A percentile compares a stretch with the other conserved stretches of the same genome.
Conservation (phyloP, 257 asterid genomes). For the Solanum dulcamara region DNA sequence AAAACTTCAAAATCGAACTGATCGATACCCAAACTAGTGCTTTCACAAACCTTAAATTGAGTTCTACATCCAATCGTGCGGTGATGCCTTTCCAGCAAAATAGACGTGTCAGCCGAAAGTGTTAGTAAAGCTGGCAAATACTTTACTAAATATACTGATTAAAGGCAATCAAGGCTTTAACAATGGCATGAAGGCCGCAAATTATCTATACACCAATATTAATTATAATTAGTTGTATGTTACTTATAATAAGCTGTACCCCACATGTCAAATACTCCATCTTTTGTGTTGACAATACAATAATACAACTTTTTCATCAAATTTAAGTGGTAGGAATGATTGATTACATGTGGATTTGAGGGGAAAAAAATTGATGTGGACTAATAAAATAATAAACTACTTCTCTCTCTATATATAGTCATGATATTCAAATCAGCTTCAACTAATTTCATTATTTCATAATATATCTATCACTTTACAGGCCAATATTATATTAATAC, state of each 20-base stretch:
- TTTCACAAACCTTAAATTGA: no score
- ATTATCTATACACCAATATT: background rate
- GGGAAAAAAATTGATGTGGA: background rate
- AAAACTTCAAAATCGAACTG: fast-evolving
- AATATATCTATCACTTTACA: background rate
- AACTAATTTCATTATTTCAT: no score
- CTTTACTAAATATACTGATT: background rate
- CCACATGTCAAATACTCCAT: background rate
- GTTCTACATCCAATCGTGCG: background rate
- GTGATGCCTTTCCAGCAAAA: background rate
- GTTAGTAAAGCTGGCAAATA: background rate
- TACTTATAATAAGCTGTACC: background rate
- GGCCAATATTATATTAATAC: background rate
- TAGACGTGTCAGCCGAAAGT: background rate
- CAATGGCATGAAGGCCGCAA: background rate
- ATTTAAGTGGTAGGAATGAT: background rate
- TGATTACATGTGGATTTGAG: background rate
- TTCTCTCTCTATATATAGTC: background rate
- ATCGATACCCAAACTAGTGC: background rate
- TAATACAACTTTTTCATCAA: background rate
- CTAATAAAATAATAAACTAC: background rate
- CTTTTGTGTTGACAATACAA: background rate
- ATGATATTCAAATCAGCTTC: no score
- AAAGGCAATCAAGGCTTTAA: background rate
- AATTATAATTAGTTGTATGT: background rate